Evolutionary conservation across 768 basidiomycete genomes (phyloP), one percentile per base, ranked within the genome.

Genomic region (Trametes meyenii): DNA sequence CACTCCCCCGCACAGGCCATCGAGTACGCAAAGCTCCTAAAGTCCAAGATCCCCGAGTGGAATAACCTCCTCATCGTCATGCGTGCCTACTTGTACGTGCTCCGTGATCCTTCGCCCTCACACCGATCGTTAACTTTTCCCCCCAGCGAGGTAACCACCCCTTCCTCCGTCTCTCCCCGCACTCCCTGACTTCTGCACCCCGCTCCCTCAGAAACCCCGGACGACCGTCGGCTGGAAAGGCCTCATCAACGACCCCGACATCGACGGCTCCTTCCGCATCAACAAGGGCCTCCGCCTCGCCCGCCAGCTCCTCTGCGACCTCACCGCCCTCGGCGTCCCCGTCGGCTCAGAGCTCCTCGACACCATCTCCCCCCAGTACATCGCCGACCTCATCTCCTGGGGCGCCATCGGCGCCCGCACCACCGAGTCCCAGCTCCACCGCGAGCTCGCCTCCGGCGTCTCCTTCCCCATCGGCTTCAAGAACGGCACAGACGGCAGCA

Each of bases 401-500:
- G 94, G 94, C 43, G 94, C 96, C 8, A 98, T 99, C 65, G 96
- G 97, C 24, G 97, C 97, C 1, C 84, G 97, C 55, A 98, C 97
- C 1, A 99, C 97, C 39, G 97, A 99, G 75, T 93, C 91, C 3
- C 96, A 98, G 75, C 86, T 99, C 8, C 97, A 98, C 71, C 88
- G 97, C 60, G 97, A 98, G 75, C 88, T 98, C 46, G 95, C 94
- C 5, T 94, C 91, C 3, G 96, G 96, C 70, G 89, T 92, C 24
- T 97, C 96, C 53, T 98, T 97, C 88, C 96, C 97, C 21, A 94
- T 98, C 65, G 93, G 94, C 10, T 99, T 99, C 87, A 99, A 99
- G 77, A 99, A 99, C 73, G 96, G 97, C 55, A 99, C 97, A 3
- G 96, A 98, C 74, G 97, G 97, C 56, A 87, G 86, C 44, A 88